Evolutionary conservation across 2,329 filamentous ascomycete genomes (phyloP).

Genomic region (Alternaria postmessia): DNA sequence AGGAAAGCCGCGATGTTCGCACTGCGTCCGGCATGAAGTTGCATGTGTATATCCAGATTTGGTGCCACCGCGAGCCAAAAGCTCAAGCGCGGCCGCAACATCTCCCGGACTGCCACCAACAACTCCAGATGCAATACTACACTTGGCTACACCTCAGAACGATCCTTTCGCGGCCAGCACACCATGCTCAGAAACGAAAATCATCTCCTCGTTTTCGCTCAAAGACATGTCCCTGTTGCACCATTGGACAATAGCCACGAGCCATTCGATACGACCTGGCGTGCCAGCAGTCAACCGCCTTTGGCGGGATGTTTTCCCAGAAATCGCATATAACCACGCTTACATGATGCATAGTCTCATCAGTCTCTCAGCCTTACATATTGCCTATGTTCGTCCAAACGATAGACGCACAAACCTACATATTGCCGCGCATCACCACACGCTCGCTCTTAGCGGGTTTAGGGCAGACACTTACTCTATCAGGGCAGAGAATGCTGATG

Average conservation of each 20-base stretch:
- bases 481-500: slow-evolving; percentile 14
- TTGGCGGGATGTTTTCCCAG: slow-evolving; percentile 24
- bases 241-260: slow-evolving; percentile 28
- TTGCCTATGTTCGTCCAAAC: slow-evolving; percentile 19
- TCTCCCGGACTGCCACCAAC: not conserved
- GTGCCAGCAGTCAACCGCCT: slow-evolving; percentile 9
- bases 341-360: slow-evolving; percentile 29
- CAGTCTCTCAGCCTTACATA: slow-evolving; percentile 27
- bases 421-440: slow-evolving; percentile 21
- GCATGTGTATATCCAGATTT: slow-evolving; percentile 16
- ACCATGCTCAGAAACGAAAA: not conserved
- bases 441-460: slow-evolving; percentile 22
- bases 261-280: slow-evolving; percentile 16
- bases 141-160: not conserved
- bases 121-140: slow-evolving; percentile 4
- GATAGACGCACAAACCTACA: slow-evolving; percentile 8
- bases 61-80: not conserved
- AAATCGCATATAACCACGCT: slow-evolving; percentile 21
- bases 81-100: not conserved
- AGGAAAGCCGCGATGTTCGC: slow-evolving; percentile 20
- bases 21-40: slow-evolving; percentile 21
- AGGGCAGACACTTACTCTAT: slow-evolving; percentile 13
- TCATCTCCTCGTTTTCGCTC: slow-evolving; percentile 13
- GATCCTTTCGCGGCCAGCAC: slow-evolving; percentile 3
- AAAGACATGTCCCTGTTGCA: slow-evolving; percentile 28